phyloP scores from a whole-genome alignment of 2,329 filamentous ascomycete species.

The Aureobasidium namibiae region DNA sequence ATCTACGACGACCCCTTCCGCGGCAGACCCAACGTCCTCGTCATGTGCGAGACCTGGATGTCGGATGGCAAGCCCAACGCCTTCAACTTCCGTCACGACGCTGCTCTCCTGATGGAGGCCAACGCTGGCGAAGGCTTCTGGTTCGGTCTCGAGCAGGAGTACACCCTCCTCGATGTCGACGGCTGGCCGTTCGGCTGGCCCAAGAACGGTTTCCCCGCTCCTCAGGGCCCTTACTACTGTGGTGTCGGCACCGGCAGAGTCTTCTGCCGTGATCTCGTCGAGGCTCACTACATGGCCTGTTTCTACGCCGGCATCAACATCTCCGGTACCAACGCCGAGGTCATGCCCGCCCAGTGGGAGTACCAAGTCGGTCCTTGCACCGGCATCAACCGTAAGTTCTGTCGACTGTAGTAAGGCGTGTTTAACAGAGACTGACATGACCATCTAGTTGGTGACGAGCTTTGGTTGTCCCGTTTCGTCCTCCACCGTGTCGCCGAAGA shows the following conservation, averaged over 20 bases:
- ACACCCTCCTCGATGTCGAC: conserved; percentile 79
- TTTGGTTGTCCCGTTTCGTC: conserved; percentile 88
- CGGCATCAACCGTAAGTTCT: conserved; percentile 67
- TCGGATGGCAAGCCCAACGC: conserved; percentile 93
- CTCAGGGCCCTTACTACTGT: conserved; percentile 94
- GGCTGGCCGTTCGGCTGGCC: conserved; percentile 92
- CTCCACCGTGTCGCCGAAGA: conserved; percentile 90
- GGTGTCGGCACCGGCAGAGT: conserved; percentile 97
- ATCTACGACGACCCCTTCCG: conserved; percentile 92
- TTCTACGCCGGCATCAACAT: conserved; percentile 86
- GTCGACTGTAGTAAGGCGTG: background rate
- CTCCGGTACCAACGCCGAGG: conserved; percentile 97
- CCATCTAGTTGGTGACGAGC: conserved; percentile 75
- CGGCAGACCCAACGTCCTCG: conserved; percentile 80
- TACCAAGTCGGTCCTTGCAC: conserved; percentile 89
- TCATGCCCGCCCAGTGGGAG: conserved; percentile 97
- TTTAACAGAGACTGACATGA: conserved; percentile 20
- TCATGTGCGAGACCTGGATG: conserved; percentile 92
- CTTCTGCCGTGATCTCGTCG: conserved; percentile 95
- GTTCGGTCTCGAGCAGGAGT: conserved; percentile 98
- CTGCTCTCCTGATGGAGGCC: conserved; percentile 78
- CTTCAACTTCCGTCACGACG: conserved; percentile 95
- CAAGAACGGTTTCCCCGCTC: conserved; percentile 78
- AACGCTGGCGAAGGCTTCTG: conserved; percentile 78
- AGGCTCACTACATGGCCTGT: conserved; percentile 87